A percentile compares a stretch with the other conserved stretches of the same genome.
Conservation (phyloP, 2,329 filamentous ascomycete species). For the Ophioceras dolichostomum region DNA sequence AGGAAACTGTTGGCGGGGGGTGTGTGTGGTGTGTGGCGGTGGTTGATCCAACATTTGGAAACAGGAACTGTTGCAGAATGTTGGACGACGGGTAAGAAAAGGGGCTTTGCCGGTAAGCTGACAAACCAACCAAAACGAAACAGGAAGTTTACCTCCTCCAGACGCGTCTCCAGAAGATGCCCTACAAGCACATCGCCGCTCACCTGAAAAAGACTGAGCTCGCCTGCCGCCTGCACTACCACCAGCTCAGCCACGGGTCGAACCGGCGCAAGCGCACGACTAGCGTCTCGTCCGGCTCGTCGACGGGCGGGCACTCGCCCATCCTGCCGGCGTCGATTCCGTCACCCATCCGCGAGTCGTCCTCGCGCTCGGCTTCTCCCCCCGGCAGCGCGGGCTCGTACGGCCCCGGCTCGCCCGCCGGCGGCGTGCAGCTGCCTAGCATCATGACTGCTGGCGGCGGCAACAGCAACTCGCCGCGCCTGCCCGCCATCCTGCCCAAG, state of each 20-base stretch:
- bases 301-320: conserved; percentile 37
- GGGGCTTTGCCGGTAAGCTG: too few relatives aligned
- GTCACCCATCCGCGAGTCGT: conserved; percentile 37
- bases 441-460: conserved; percentile 30
- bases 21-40: too few relatives aligned
- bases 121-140: conserved; percentile 1
- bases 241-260: conserved; percentile 72
- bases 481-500: conserved; percentile 55
- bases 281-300: conserved; percentile 57
- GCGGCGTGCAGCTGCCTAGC: conserved; percentile 38
- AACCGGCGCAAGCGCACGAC: conserved; percentile 67
- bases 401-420: conserved; percentile 28
- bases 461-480: conserved; percentile 32
- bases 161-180: conserved; percentile 77
- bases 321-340: conserved; percentile 32
- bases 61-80: background rate
- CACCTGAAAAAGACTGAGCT: conserved; percentile 82
- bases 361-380: conserved; percentile 36
- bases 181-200: conserved; percentile 79
- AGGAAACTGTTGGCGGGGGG: too few relatives aligned
- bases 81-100: conserved; percentile 3
- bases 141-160: conserved; percentile 77
- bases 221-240: conserved; percentile 77
- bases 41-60: conserved; percentile 2
- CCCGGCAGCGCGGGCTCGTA: conserved; percentile 31